A percentile compares a stretch with the other conserved stretches of the same genome.
phyloP scores from a whole-genome alignment of 2,329 filamentous ascomycete species.

The Talaromyces sp. region DNA sequence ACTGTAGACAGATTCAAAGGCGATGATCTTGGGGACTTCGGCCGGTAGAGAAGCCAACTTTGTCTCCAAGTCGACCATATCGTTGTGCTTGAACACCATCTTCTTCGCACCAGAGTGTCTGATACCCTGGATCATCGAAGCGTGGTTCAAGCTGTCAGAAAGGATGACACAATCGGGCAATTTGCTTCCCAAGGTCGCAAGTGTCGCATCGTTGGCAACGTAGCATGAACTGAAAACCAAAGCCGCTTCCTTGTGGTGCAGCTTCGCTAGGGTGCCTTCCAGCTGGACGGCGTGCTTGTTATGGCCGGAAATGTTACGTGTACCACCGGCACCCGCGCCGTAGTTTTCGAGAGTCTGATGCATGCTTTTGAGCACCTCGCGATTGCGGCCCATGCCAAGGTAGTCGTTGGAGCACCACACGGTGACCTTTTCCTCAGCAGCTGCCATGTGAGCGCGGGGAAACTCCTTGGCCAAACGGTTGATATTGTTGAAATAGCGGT shows the following conservation, averaged over 20 bases:
- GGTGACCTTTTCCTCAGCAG: conserved; percentile 78
- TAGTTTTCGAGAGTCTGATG: conserved; percentile 93
- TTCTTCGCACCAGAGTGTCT: conserved; percentile 96
- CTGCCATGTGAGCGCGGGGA: conserved; percentile 85
- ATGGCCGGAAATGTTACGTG: conserved; percentile 95
- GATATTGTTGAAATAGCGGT: conserved; percentile 99
- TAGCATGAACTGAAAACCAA: conserved; percentile 97
- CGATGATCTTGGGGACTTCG: conserved; percentile 92
- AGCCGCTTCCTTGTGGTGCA: conserved; percentile 88
- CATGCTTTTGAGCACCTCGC: conserved; percentile 82
- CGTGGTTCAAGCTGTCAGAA: conserved; percentile 96
- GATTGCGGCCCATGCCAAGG: conserved; percentile 93
- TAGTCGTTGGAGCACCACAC: conserved; percentile 99
- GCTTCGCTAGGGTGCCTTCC: conserved; percentile 74
- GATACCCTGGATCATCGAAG: conserved; percentile 99
- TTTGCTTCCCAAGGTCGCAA: conserved; percentile 95
- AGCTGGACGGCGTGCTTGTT: conserved; percentile 88
- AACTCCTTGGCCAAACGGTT: conserved; percentile 96
- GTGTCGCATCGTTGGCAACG: conserved; percentile 93
- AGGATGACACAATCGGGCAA: conserved; percentile 94
- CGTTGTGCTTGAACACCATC: conserved; percentile 98
- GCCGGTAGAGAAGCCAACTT: conserved; percentile 85
- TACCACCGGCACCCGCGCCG: conserved; percentile 90
- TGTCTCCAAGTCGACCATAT: conserved; percentile 83
- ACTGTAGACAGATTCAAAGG: conserved; percentile 97